Percentiles rank a stretch among this genome's conserved stretches.
Conservation (phyloP, 1,139 yeast genomes). For the Yamadazyma atlantica region DNA sequence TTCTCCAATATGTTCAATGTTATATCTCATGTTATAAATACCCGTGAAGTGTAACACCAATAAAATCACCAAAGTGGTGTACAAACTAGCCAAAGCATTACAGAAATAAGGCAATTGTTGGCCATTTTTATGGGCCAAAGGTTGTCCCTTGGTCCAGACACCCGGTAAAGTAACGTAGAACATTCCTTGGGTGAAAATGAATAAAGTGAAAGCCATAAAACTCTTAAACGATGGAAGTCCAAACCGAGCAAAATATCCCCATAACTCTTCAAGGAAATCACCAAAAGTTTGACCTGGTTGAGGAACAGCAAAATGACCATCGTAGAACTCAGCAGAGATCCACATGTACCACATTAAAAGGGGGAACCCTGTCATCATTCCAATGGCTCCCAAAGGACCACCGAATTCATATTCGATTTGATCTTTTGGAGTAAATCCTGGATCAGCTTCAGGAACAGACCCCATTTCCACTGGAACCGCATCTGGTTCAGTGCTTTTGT, state of each 20-base stretch:
- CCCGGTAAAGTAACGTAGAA: conserved; percentile 93
- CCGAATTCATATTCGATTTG: conserved; percentile 84
- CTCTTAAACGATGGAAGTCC: conserved; percentile 72
- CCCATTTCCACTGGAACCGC: conserved; percentile 7
- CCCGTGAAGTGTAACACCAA: conserved; percentile 70
- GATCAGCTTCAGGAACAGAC: conserved; percentile 5
- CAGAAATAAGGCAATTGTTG: conserved; percentile 88
- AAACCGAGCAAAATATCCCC: conserved; percentile 45
- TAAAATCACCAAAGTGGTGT: conserved; percentile 60
- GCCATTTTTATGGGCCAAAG: conserved; percentile 74
- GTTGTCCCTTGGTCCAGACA: conserved; percentile 92
- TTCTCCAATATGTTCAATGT: conserved; percentile 82
- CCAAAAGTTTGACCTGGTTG: conserved; percentile 54
- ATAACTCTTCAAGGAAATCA: conserved; percentile 51
- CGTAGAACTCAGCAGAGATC: conserved; percentile 81
- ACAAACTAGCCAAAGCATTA: conserved; percentile 85
- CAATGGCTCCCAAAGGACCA: conserved; percentile 86
- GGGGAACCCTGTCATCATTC: conserved; percentile 95
- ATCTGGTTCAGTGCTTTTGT: conserved; percentile 4
- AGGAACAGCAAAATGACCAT: conserved; percentile 74
- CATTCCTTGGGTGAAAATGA: conserved; percentile 66
- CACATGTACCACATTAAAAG: conserved; percentile 95
- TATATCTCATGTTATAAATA: conserved; percentile 66
- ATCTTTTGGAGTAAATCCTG: conserved; percentile 32
- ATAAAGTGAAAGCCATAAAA: conserved; percentile 69